phyloP scores from a whole-genome alignment of 2,329 filamentous ascomycete species.

The Colletotrichum brevisporum region DNA sequence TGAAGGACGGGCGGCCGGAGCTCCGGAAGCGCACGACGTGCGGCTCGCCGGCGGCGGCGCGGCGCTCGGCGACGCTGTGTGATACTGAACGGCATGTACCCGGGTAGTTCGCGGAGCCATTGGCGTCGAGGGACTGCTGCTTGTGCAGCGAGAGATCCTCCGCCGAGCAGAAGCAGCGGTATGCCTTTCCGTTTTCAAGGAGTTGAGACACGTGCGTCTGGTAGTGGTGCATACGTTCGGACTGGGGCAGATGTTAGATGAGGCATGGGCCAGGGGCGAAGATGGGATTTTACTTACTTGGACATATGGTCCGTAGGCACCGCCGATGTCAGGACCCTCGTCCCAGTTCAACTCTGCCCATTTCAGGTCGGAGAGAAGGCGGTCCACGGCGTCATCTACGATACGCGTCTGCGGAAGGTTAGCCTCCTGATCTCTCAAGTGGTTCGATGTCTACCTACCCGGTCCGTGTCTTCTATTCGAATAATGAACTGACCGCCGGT shows the following conservation, averaged over 20 bases:
- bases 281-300: slow-evolving; percentile 73
- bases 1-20: slow-evolving; percentile 73
- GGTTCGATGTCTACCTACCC: slow-evolving; percentile 65
- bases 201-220: slow-evolving; percentile 77
- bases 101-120: slow-evolving; percentile 62
- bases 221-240: slow-evolving; percentile 83
- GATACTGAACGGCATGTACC: slow-evolving; percentile 80
- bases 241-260: slow-evolving; percentile 62
- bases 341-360: slow-evolving; percentile 96
- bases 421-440: not conserved
- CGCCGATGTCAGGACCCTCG: slow-evolving; percentile 90
- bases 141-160: slow-evolving; percentile 79
- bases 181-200: slow-evolving; percentile 80
- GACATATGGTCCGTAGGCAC: slow-evolving; percentile 87
- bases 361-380: slow-evolving; percentile 82
- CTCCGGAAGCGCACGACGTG: slow-evolving; percentile 85
- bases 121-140: slow-evolving; percentile 69
- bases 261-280: not conserved
- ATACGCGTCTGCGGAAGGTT: slow-evolving; percentile 77
- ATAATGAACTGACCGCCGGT: slow-evolving; percentile 93
- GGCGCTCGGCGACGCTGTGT: slow-evolving; percentile 76
- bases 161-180: slow-evolving; percentile 91
- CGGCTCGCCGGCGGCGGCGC: slow-evolving; percentile 76
- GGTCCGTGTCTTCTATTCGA: slow-evolving; percentile 95
- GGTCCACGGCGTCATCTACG: slow-evolving; percentile 82